Evolutionary conservation across 352 stramenopile genomes (phyloP), one percentile per base, ranked within the genome.

Genomic region (Pythium dissotocum): DNA sequence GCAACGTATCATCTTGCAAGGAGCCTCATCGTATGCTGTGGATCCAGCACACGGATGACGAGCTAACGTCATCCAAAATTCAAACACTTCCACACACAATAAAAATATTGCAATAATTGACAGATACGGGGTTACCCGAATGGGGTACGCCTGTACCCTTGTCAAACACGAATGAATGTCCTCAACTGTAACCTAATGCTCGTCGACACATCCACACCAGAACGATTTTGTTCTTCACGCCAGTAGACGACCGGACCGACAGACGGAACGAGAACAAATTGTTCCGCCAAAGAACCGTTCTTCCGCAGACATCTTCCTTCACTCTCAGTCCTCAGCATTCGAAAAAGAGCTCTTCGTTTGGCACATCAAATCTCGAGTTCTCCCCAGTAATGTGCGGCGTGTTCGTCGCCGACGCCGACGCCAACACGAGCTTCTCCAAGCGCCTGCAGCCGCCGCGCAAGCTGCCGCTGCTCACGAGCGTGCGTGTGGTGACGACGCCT

Each of bases 381-480:
- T 24, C 21, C 21, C 21, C 12, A 10, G 36, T 18, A n/a, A 56
- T 56, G 49, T 56, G 49, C 24, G 49, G 49, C 49, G 49, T 30
- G 21, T 56, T 56, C 32, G 52, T 44, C 16, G 52, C 18, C 52
- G 9, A 38, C 49, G 49, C 9, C 26, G 52, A n/a, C 35, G 8
- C 14, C 14, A 24, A 38, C 8, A 18, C 8, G 21, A 24, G 21
- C 21, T 24, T 24, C 26, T 18, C 28, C 52, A 42, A n/a, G 28
- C 52, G 28, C 6, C 49, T n/a, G 52, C 32, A 32, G 28, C 16
- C 12, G n/a, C n/a, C 42, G 30, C 40, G 32, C 24, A 0, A 8
- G 40, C 30, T 68, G 28, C 53, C 62, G 9, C 28, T 53, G 48
- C 49, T 66, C 6, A 56, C 44, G 48, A 32, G 38, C 38, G 62